A percentile compares a stretch with the other conserved stretches of the same genome.
Evolutionary conservation across 75 land plant species (phyloP).

Genomic region (Ceratopteris richardii): DNA sequence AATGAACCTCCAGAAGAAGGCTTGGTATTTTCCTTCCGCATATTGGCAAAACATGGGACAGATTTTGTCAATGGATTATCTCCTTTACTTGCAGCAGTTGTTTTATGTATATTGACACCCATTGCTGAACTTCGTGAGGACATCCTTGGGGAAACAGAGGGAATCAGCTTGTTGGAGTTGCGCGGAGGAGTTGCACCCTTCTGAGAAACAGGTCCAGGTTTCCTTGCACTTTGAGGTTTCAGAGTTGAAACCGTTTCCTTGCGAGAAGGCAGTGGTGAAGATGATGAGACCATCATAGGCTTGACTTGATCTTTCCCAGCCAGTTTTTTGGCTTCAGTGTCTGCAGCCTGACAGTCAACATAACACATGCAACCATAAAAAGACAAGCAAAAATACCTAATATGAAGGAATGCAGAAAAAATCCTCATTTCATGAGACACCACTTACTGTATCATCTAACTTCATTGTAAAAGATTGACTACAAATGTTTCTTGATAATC

Average conservation of each 20-base stretch:
- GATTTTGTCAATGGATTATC: not conserved
- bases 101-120: not conserved
- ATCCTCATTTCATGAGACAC: not conserved
- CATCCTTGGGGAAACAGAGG: not conserved
- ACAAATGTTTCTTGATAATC: not conserved
- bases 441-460: not conserved
- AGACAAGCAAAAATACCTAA: not conserved
- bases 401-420: not conserved
- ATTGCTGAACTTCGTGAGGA: not conserved
- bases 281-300: not conserved
- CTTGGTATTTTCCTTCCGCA: conserved; percentile 78
- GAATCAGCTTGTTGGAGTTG: not conserved
- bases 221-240: not conserved
- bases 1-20: conserved; percentile 37
- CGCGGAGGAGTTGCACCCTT: conserved; percentile 1
- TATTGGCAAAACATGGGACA: conserved; percentile 39
- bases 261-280: not conserved
- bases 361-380: not conserved
- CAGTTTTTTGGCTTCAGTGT: not conserved
- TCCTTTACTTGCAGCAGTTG: conserved; percentile 1
- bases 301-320: not conserved
- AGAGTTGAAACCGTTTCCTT: not conserved
- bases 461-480: not conserved
- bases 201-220: not conserved
- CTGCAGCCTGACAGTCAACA: not conserved